Conservation (phyloP, 306 rosid genomes). For the Fragaria nilgerrensis region DNA sequence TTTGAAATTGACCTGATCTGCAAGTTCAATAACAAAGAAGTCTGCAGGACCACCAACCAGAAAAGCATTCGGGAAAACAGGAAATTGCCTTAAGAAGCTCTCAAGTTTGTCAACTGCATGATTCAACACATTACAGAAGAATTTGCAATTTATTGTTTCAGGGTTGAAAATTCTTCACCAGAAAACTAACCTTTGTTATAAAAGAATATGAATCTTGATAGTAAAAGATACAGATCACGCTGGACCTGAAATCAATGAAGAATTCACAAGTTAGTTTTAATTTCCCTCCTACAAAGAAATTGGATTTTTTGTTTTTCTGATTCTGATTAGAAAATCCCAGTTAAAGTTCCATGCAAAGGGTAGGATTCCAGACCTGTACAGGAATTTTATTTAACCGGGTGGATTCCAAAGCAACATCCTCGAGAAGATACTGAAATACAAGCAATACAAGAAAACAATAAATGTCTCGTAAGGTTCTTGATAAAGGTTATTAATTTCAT, state of each 20-base stretch:
- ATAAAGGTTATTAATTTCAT: slow-evolving; percentile 15
- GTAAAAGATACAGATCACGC: slow-evolving; percentile 87
- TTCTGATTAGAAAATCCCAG: background rate
- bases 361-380: slow-evolving; percentile 41
- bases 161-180: slow-evolving; percentile 14
- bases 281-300: slow-evolving; percentile 3
- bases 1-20: slow-evolving; percentile 65
- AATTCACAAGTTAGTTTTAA: slow-evolving; percentile 23
- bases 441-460: slow-evolving; percentile 16
- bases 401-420: slow-evolving; percentile 82
- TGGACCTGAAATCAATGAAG: slow-evolving; percentile 66
- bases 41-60: slow-evolving; percentile 82
- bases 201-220: slow-evolving; percentile 83
- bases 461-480: slow-evolving; percentile 13
- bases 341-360: background rate
- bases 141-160: slow-evolving; percentile 18
- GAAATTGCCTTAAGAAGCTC: slow-evolving; percentile 76
- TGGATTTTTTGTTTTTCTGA: background rate
- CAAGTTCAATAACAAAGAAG: slow-evolving; percentile 83
- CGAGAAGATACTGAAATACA: slow-evolving; percentile 76
- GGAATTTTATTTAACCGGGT: slow-evolving; percentile 59
- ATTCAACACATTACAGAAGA: slow-evolving; percentile 25
- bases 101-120: slow-evolving; percentile 71
- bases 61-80: slow-evolving; percentile 75
- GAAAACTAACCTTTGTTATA: slow-evolving; percentile 72